Percentiles rank a stretch among this genome's conserved stretches.
These are phyloP conservation scores for Trametes cubensis DNA, from an alignment of 768 basidiomycete species.

Conservation along the genomic window DNA sequence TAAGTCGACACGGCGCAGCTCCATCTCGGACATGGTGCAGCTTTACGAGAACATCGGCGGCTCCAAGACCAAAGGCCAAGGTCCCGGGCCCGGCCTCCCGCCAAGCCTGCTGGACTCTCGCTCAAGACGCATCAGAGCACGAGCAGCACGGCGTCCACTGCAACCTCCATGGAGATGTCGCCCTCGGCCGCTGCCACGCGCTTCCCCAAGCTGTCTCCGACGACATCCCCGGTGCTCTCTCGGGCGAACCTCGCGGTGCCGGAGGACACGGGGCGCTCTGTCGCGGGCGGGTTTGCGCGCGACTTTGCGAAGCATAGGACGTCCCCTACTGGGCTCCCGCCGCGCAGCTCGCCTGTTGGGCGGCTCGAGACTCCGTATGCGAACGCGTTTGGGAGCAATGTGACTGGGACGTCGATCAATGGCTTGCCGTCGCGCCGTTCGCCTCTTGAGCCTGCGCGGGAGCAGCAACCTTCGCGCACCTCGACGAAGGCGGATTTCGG, in stretches of 20 bases:
- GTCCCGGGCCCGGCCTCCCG: slow-evolving; percentile 20
- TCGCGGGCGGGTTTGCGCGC: slow-evolving; percentile 18
- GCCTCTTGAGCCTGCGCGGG: slow-evolving; percentile 17
- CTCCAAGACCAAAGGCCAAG: slow-evolving; percentile 2
- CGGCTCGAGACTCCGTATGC: slow-evolving; percentile 31
- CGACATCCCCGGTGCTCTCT: slow-evolving; percentile 28
- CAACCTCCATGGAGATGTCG: slow-evolving; percentile 16
- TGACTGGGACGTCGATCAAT: slow-evolving; percentile 24
- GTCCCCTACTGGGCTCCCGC: slow-evolving; percentile 26
- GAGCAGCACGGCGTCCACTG: slow-evolving; percentile 10
- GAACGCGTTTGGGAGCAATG: slow-evolving; percentile 25
- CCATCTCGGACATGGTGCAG: slow-evolving; percentile 87
- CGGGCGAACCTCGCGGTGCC: slow-evolving; percentile 28
- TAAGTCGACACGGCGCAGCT: slow-evolving; percentile 58
- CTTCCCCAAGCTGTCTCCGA: slow-evolving; percentile 34
- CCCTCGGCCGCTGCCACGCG: slow-evolving; percentile 32
- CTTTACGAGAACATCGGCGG: slow-evolving; percentile 70
- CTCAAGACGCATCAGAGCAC: slow-evolving; percentile 26
- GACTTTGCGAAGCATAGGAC: slow-evolving; percentile 15
- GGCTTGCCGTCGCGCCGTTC: slow-evolving; percentile 27
- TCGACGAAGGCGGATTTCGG: slow-evolving; percentile 10
- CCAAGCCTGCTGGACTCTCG: slow-evolving; percentile 37
- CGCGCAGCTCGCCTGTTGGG: slow-evolving; percentile 29
- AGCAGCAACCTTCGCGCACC: slow-evolving; percentile 16
- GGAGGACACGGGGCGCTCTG: slow-evolving; percentile 16